Evolutionary conservation across 768 basidiomycete species (phyloP).

Genomic region (Termitomyces sp.): DNA sequence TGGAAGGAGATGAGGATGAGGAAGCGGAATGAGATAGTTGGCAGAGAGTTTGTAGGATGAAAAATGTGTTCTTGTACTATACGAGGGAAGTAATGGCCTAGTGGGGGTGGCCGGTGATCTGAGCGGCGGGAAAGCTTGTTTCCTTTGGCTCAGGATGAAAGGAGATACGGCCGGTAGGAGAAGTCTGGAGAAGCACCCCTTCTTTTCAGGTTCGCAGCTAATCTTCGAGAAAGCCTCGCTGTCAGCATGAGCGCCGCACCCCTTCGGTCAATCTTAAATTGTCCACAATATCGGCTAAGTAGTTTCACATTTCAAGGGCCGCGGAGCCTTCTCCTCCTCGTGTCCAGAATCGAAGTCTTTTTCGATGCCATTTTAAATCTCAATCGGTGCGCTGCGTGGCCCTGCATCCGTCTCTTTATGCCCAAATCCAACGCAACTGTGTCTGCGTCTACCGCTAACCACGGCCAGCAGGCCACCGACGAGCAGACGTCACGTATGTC

Average conservation of each 20-base stretch:
- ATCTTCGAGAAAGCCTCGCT: slow-evolving; percentile 45
- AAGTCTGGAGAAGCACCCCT: slow-evolving; percentile 5
- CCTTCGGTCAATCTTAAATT: slow-evolving; percentile 52
- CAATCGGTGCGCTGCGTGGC: slow-evolving; percentile 25
- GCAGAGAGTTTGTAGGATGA: slow-evolving; percentile 1
- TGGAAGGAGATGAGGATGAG: slow-evolving; percentile 66
- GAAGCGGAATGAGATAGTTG: slow-evolving; percentile 33
- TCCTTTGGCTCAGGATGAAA: slow-evolving; percentile 30
- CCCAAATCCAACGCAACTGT: slow-evolving; percentile 39
- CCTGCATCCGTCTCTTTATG: slow-evolving; percentile 32
- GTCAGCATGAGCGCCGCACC: slow-evolving; percentile 46
- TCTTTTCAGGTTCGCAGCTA: slow-evolving; percentile 22
- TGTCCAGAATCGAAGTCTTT: slow-evolving; percentile 69
- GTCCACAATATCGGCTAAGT: slow-evolving; percentile 48
- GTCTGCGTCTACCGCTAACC: slow-evolving; percentile 28
- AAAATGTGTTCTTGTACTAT: background rate
- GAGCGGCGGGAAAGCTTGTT: slow-evolving; percentile 30
- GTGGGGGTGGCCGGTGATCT: slow-evolving; percentile 25
- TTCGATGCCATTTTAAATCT: slow-evolving; percentile 58
- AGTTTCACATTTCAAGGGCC: slow-evolving; percentile 44
- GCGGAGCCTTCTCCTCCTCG: slow-evolving; percentile 60
- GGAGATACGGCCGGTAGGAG: slow-evolving; percentile 34
- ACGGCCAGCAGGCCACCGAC: slow-evolving; percentile 34
- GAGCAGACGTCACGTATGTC: slow-evolving; percentile 45
- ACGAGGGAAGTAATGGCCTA: slow-evolving; percentile 19